Base-by-base conservation (phyloP, 108 stramenopile genomes). In the Skeletonema costatum region DNA sequence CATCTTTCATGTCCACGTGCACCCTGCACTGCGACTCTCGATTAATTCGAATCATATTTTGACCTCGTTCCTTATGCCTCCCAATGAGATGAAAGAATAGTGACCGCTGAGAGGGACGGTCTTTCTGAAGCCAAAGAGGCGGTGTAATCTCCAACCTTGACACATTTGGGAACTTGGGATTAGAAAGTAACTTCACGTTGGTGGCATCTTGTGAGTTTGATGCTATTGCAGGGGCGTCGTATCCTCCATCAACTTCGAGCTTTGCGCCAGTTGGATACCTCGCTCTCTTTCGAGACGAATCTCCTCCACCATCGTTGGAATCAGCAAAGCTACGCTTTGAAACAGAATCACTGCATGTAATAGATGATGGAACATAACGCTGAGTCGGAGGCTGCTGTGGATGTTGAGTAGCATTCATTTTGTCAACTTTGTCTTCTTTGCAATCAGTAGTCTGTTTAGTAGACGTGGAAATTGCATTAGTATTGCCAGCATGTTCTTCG, bases 41-140 rank as follows among this genome's bases (percentile, higher is more conserved):
- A n/a, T 36, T 36, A 16, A 63, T 63, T n/a, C 36, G 16, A 2
- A 2, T 17, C 0, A 36, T 63, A 2, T 9, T 63, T n/a, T 38
- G 0, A 32, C 38, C 3, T 14, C 32, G 2, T 21, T 29, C 29
- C 6, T 8, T 5, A 1, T 7, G 25, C 59, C n/a, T 60, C 29
- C 62, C 62, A 8, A 71, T 12, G 25, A 68, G 38, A 53, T 68
- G 42, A 68, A 65, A 75, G 41, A 75, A 75, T 53, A 75, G 42
- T 8, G 11, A 29, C 3, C 35, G 30, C 60, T 75, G 74, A 19
- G 65, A 67, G 39, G 11, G 16, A 32, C 29, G 6, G 42, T 75
- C 65, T 29, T 32, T 75, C 46, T 75, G 74, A 31, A 75, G 25
- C 65, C 74, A 75, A 0, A 39, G 35, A 41, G 74, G 65, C 14